phyloP scores from a whole-genome alignment of 2,329 filamentous ascomycete genomes.

The Trichoderma koningiopsis region DNA sequence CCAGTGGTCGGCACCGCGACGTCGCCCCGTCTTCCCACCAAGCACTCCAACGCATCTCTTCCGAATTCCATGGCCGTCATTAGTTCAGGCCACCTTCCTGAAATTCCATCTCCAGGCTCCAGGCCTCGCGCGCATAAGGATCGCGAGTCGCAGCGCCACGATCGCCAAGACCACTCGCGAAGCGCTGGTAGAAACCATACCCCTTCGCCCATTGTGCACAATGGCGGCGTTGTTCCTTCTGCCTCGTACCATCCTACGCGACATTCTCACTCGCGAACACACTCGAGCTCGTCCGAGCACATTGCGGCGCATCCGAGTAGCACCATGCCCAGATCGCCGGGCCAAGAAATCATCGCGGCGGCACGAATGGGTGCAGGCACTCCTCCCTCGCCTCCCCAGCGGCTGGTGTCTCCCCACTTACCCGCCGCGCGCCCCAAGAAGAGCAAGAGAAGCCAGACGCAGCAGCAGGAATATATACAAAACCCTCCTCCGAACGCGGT shows the following conservation, averaged over 20 bases:
- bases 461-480: slow-evolving; percentile 38
- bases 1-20: slow-evolving; percentile 50
- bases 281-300: slow-evolving; percentile 61
- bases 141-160: slow-evolving; percentile 41
- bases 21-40: slow-evolving; percentile 44
- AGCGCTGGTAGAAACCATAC: slow-evolving; percentile 72
- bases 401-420: slow-evolving; percentile 52
- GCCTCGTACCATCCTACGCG: slow-evolving; percentile 40
- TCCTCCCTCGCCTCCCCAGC: slow-evolving; percentile 48
- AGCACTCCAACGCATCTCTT: slow-evolving; percentile 38
- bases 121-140: slow-evolving; percentile 56
- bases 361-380: slow-evolving; percentile 51
- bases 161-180: slow-evolving; percentile 59
- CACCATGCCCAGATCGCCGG: slow-evolving; percentile 57
- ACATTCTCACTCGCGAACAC: slow-evolving; percentile 56
- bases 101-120: slow-evolving; percentile 80
- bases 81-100: slow-evolving; percentile 75
- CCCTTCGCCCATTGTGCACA: slow-evolving; percentile 72
- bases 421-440: slow-evolving; percentile 52
- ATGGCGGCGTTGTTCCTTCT: slow-evolving; percentile 44
- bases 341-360: slow-evolving; percentile 46
- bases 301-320: slow-evolving; percentile 54
- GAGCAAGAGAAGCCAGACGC: slow-evolving; percentile 51
- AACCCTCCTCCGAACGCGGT: slow-evolving; percentile 65
- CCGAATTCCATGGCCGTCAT: slow-evolving; percentile 76